Percentiles rank a stretch among this genome's conserved stretches.
phyloP scores from a whole-genome alignment of 192 early-diverging fungal genomes.

The Coemansia sp. region DNA sequence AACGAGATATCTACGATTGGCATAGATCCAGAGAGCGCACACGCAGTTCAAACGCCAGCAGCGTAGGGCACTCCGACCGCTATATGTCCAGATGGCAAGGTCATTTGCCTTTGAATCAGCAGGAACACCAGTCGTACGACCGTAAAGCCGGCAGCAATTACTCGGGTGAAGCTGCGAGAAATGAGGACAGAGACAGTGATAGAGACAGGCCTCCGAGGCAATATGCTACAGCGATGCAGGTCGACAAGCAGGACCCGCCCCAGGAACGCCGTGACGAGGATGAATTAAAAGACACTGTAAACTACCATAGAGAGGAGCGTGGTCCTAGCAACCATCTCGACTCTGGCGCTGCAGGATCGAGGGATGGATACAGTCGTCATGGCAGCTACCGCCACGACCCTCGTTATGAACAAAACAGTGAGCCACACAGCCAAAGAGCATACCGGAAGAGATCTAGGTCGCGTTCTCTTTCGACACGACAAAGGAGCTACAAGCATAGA shows the following conservation, averaged over 20 bases:
- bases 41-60: not conserved
- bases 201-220: not conserved
- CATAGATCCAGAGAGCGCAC: not conserved
- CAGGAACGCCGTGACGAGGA: not conserved
- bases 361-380: not conserved
- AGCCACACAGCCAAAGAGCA: not conserved
- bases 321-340: not conserved
- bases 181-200: not conserved
- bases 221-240: not conserved
- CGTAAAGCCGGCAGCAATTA: not conserved
- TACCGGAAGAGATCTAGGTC: slow-evolving; percentile 23
- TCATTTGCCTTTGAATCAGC: not conserved
- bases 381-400: not conserved
- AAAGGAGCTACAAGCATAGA: slow-evolving; percentile 13
- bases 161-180: not conserved
- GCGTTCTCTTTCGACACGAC: slow-evolving; percentile 12
- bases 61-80: not conserved
- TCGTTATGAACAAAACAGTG: not conserved
- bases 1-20: not conserved
- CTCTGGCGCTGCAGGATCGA: not conserved
- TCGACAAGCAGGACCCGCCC: not conserved
- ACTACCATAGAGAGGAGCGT: not conserved
- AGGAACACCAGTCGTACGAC: not conserved
- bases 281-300: not conserved
- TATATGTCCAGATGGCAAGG: not conserved